These are phyloP conservation scores for Torulaspora gathmanii DNA, from an alignment of 805 yeast genomes.

Conservation along the genomic window DNA sequence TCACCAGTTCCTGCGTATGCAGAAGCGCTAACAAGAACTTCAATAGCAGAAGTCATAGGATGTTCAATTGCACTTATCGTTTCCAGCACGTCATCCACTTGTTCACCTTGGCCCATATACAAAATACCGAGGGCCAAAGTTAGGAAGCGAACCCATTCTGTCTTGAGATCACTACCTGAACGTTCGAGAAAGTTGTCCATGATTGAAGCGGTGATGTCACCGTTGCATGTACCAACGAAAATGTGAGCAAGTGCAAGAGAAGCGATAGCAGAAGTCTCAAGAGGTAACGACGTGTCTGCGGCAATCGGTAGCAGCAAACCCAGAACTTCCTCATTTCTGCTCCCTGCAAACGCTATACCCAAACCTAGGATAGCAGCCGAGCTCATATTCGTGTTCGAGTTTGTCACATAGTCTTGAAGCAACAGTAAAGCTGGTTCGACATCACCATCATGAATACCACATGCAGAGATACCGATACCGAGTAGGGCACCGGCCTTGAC, in stretches of 20 bases:
- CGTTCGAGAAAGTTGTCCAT: slow-evolving; percentile 87
- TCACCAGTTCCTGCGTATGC: slow-evolving; percentile 98
- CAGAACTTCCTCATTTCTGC: slow-evolving; percentile 78
- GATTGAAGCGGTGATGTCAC: slow-evolving; percentile 89
- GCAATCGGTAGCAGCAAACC: slow-evolving; percentile 76
- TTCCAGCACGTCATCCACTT: slow-evolving; percentile 88
- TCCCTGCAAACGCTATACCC: slow-evolving; percentile 93
- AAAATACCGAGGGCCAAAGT: slow-evolving; percentile 88
- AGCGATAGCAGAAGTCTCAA: slow-evolving; percentile 80
- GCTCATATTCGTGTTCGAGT: slow-evolving; percentile 57
- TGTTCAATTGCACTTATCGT: slow-evolving; percentile 93
- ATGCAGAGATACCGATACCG: slow-evolving; percentile 88
- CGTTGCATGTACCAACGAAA: slow-evolving; percentile 92
- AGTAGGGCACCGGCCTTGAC: slow-evolving; percentile 94
- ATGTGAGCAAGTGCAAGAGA: slow-evolving; percentile 91
- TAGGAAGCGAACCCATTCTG: slow-evolving; percentile 85
- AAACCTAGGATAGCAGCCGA: slow-evolving; percentile 85
- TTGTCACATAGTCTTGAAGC: slow-evolving; percentile 75
- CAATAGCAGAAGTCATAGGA: slow-evolving; percentile 84
- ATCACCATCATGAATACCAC: slow-evolving; percentile 87
- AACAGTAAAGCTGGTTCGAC: slow-evolving; percentile 87
- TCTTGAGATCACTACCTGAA: slow-evolving; percentile 66
- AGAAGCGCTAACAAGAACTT: slow-evolving; percentile 84
- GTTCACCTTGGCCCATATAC: slow-evolving; percentile 91
- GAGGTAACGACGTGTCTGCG: slow-evolving; percentile 64